Evolutionary conservation across 805 yeast species (phyloP), one percentile per base, ranked within the genome.

Genomic region (Candida lessepsii): DNA sequence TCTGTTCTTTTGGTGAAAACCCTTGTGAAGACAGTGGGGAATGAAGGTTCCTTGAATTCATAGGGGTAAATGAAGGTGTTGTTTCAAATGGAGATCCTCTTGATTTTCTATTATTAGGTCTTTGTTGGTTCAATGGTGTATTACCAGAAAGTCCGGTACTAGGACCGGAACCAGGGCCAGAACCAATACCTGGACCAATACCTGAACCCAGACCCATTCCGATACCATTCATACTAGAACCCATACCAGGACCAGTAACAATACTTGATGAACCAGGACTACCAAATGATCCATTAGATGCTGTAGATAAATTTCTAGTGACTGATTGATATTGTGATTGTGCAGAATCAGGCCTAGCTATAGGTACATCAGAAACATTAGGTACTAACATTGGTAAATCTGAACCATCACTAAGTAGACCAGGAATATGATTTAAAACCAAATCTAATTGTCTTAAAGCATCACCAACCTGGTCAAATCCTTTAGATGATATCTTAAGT

Each of bases 341-440:
- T 6, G 40, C 48, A 9, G 51, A 47, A n/a, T 42, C 47, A 6
- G 51, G 48, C 15, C 51, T 25, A 5, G 43, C 36, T 9, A 35
- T 40, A 15, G 51, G 51, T 8, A 36, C 40, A 32, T 47, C 51
- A 6, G 61, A 57, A 9, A 61, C 67, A 24, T 58, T 58, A 2
- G 73, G 70, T 4, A 60, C 56, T 33, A 63, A 53, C 50, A 58
- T 54, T 3, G 72, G 71, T 28, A 65, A 52, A 19, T 65, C 71
- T 1, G 56, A 49, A 37, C 58, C 57, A 14, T 70, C 73, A 36
- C 54, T 65, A 29, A 76, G 56, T 24, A 83, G 58, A 0, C 88
- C 90, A 0, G 96, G 96, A 14, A 90, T 80, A 42, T 86, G 86
- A 17, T 74, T 71, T 38, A 87, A 63, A 2, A 90, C 75, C 48